Evolutionary conservation across 331 rosid genomes (phyloP).

Genomic region (Ulmus americana): DNA sequence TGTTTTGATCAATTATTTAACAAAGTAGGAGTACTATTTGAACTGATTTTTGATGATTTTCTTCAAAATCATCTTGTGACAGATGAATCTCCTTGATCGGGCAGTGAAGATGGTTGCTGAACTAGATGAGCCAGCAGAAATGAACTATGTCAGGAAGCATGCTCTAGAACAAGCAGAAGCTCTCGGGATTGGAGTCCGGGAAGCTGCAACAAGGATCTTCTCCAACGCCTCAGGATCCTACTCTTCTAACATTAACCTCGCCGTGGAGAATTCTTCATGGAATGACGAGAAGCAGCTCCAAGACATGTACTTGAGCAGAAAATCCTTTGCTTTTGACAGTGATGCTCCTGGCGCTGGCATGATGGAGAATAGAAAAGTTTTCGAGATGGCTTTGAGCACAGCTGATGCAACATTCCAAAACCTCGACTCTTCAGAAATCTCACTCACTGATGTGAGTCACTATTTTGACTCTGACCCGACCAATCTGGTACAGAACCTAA

Average conservation of each 20-base stretch:
- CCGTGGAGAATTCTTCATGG: constrained; percentile 93
- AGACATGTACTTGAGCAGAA: constrained; percentile 91
- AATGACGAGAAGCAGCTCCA: constrained; percentile 94
- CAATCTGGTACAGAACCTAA: constrained; percentile 78
- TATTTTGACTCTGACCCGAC: constrained; percentile 97
- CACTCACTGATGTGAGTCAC: constrained; percentile 94
- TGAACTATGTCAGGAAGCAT: constrained; percentile 78
- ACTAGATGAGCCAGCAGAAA: constrained; percentile 74
- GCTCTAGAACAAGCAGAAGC: constrained; percentile 81
- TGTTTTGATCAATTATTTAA: not conserved
- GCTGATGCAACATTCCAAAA: constrained; percentile 94
- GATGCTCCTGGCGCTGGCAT: constrained; percentile 94
- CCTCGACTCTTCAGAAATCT: constrained; percentile 91
- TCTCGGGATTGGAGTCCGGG: constrained; percentile 72
- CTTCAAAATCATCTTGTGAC: constrained; percentile 5
- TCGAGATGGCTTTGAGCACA: constrained; percentile 96
- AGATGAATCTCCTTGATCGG: constrained; percentile 98
- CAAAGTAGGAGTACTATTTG: not conserved
- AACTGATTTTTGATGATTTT: constrained; percentile 3
- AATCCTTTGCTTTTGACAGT: constrained; percentile 78
- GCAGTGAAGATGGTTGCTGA: constrained; percentile 96
- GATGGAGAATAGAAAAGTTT: constrained; percentile 79
- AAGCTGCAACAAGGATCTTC: constrained; percentile 88
- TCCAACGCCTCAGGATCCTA: constrained; percentile 94
- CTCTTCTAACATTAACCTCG: constrained; percentile 90